Conservation (phyloP, 345 rosid genomes). For the Syzygium oleosum region DNA sequence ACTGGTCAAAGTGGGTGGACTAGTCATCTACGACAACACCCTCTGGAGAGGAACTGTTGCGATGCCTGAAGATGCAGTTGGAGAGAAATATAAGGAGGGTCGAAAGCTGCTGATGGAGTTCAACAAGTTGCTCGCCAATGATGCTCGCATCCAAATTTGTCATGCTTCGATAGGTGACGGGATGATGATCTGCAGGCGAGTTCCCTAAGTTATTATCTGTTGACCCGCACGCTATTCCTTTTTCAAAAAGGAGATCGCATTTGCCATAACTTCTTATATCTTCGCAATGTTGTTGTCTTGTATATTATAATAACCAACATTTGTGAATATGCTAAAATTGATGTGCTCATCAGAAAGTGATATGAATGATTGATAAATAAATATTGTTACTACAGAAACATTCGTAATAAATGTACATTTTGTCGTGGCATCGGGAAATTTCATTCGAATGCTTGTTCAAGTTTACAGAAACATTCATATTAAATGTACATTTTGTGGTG, state of each 20-base stretch:
- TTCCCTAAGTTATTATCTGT: neutral
- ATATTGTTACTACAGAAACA: neutral
- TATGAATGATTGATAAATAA: neutral
- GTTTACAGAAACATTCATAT: neutral
- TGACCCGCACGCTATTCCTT: too few relatives aligned
- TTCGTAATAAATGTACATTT: neutral
- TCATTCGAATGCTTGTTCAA: too few relatives aligned
- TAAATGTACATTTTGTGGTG: neutral
- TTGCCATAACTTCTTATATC: neutral
- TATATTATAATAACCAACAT: neutral
- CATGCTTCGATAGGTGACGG: conserved; percentile 64
- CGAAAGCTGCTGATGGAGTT: conserved; percentile 18
- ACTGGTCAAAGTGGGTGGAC: conserved; percentile 26
- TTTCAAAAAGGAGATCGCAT: too few relatives aligned
- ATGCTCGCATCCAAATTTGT: conserved; percentile 43
- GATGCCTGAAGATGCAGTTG: conserved; percentile 8
- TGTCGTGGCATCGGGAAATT: neutral
- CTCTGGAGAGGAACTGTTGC: conserved; percentile 35
- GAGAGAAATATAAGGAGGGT: conserved; percentile 9
- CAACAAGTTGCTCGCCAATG: conserved; percentile 38
- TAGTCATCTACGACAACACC: conserved; percentile 31
- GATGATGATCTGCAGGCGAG: conserved; percentile 40
- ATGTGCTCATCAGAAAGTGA: neutral
- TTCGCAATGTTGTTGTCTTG: neutral
- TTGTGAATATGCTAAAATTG: neutral